A percentile compares a stretch with the other conserved stretches of the same genome.
Evolutionary conservation across 2,329 filamentous ascomycete genomes (phyloP).

Genomic region (Passalora sequoiae): DNA sequence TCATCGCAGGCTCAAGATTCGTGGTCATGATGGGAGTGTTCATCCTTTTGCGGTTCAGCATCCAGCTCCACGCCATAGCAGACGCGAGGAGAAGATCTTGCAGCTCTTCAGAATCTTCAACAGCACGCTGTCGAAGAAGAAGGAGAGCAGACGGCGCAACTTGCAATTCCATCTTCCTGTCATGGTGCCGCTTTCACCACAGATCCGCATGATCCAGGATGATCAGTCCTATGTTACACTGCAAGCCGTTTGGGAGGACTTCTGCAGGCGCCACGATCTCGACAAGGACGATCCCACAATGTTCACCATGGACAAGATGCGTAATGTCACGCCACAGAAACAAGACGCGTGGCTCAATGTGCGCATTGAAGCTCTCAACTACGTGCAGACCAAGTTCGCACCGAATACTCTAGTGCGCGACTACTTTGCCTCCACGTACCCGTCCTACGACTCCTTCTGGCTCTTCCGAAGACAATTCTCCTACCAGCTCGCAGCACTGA

Average conservation of each 20-base stretch:
- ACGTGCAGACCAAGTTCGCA: conserved; percentile 91
- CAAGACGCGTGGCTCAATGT: conserved; percentile 50
- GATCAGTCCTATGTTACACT: conserved; percentile 90
- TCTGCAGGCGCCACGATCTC: conserved; percentile 79
- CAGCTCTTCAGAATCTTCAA: conserved; percentile 98
- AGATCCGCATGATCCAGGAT: conserved; percentile 92
- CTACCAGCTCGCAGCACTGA: conserved; percentile 89
- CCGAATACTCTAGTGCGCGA: conserved; percentile 75
- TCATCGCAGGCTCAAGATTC: conserved; percentile 88
- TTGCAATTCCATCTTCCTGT: conserved; percentile 92
- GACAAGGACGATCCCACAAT: conserved; percentile 93
- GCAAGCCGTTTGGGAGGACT: conserved; percentile 93
- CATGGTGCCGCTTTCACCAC: conserved; percentile 91
- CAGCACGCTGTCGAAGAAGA: conserved; percentile 81
- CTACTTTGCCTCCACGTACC: conserved; percentile 84
- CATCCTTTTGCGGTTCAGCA: conserved; percentile 96
- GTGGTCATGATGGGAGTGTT: conserved; percentile 94
- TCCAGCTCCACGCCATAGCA: conserved; percentile 83
- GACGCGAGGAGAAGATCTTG: conserved; percentile 88
- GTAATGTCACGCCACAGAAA: conserved; percentile 59
- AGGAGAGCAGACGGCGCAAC: conserved; percentile 89
- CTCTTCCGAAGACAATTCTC: conserved; percentile 95
- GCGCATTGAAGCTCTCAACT: conserved; percentile 78
- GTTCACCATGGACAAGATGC: conserved; percentile 91
- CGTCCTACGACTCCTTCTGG: conserved; percentile 92